phyloP scores from a whole-genome alignment of 1,139 yeast genomes.

The Hanseniaspora uvarum region DNA sequence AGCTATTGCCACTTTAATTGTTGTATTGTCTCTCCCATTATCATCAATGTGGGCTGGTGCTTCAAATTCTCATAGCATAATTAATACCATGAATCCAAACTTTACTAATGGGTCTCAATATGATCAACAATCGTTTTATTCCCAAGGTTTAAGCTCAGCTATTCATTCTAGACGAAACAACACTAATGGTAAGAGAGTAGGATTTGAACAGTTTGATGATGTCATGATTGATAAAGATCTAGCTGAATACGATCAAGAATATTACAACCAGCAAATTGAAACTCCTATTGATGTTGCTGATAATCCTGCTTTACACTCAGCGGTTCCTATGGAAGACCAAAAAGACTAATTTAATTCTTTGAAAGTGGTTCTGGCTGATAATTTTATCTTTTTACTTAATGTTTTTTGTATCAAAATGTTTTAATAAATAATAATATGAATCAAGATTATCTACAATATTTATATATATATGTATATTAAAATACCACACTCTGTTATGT shows the following conservation, averaged over 20 bases:
- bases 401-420: too few relatives aligned
- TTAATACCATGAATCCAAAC: constrained; percentile 26
- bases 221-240: background rate
- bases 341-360: background rate
- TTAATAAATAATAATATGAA: too few relatives aligned
- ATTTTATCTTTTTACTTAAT: too few relatives aligned
- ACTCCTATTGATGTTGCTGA: constrained; percentile 3
- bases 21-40: constrained; percentile 63
- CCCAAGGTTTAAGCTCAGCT: constrained; percentile 21
- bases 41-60: constrained; percentile 80
- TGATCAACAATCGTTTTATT: constrained; percentile 20
- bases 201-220: constrained; percentile 6
- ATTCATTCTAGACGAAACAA: constrained; percentile 16
- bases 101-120: constrained; percentile 18
- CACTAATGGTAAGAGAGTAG: constrained; percentile 16
- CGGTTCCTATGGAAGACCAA: background rate
- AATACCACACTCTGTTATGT: background rate
- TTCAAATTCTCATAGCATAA: constrained; percentile 39
- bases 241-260: background rate
- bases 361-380: background rate
- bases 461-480: background rate
- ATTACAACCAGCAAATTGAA: constrained; percentile 6
- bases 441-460: too few relatives aligned
- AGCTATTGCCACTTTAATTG: constrained; percentile 38
- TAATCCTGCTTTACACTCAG: background rate